These are phyloP conservation scores for Serendipita sp. DNA, from an alignment of 768 basidiomycete species.

Conservation along the genomic window DNA sequence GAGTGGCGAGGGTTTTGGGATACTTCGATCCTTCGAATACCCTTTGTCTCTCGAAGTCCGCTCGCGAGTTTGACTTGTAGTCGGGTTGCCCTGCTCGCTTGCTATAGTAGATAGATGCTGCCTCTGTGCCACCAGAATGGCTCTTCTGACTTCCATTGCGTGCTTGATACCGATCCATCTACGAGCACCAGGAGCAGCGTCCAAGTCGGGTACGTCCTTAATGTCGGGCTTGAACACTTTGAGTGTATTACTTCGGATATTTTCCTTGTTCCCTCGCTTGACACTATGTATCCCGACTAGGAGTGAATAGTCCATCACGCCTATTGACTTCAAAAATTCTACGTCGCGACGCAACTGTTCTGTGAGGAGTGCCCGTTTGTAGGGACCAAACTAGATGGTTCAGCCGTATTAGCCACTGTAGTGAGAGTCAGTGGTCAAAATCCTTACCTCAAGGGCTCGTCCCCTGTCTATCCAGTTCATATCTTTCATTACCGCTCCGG, in stretches of 20 bases:
- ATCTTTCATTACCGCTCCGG: constrained; percentile 84
- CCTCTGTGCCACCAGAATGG: not conserved
- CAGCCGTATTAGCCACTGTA: not conserved
- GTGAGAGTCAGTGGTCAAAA: not conserved
- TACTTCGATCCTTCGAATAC: not conserved
- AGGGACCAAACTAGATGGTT: constrained; percentile 53
- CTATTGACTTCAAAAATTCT: constrained; percentile 63
- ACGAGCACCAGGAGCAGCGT: not conserved
- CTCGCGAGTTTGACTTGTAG: not conserved
- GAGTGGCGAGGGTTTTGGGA: not conserved
- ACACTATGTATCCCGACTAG: constrained; percentile 90
- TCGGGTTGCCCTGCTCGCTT: not conserved
- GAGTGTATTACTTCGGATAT: constrained; percentile 76
- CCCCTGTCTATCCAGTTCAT: constrained; percentile 84
- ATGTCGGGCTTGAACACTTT: constrained; percentile 55
- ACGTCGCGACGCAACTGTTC: constrained; percentile 84
- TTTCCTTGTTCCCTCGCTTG: constrained; percentile 80
- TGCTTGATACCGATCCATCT: constrained; percentile 4
- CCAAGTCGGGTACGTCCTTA: constrained; percentile 2
- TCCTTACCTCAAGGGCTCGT: constrained; percentile 42
- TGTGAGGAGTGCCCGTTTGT: constrained; percentile 77
- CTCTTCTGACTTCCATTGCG: not conserved
- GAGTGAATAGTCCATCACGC: constrained; percentile 94
- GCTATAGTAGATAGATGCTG: not conserved
- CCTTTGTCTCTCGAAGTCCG: not conserved